Evolutionary conservation across 2,329 filamentous ascomycete genomes (phyloP).

Genomic region (Fusarium bulbicola): DNA sequence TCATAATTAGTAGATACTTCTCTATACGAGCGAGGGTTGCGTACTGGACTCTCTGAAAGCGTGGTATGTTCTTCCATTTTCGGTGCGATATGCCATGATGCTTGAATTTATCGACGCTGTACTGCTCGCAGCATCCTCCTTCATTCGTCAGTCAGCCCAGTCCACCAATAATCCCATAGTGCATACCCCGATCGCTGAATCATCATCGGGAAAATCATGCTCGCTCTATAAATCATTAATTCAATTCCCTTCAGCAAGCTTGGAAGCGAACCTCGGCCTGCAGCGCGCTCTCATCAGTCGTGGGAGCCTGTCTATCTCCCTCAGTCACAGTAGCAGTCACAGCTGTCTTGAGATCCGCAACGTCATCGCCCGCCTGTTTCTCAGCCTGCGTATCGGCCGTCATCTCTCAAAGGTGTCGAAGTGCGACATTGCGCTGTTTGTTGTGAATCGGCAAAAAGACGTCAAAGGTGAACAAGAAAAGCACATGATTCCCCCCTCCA

Average conservation of each 20-base stretch:
- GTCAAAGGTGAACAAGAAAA: neutral
- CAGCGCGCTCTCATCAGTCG: conserved; percentile 10
- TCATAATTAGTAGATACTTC: neutral
- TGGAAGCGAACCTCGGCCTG: conserved; percentile 27
- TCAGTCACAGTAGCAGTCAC: neutral
- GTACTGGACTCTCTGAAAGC: conserved; percentile 45
- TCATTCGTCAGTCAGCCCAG: neutral
- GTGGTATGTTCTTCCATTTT: conserved; percentile 53
- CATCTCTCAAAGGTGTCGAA: neutral
- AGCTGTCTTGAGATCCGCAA: neutral
- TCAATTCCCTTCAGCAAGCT: too few species aligned
- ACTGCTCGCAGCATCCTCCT: conserved; percentile 43
- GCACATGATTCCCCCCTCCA: neutral
- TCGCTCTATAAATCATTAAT: neutral
- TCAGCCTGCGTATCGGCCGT: neutral
- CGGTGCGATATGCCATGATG: conserved; percentile 48
- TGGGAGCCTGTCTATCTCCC: neutral
- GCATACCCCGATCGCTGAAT: conserved; percentile 39
- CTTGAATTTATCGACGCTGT: conserved; percentile 48
- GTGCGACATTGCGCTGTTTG: rapidly evolving
- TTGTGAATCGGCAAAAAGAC: neutral
- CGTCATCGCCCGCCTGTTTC: neutral
- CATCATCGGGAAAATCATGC: conserved; percentile 26
- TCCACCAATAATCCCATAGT: neutral
- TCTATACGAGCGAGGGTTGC: neutral